A percentile compares a stretch with the other conserved stretches of the same genome.
Conservation (phyloP, 805 yeast species). For the Yarrowia osloensis region DNA sequence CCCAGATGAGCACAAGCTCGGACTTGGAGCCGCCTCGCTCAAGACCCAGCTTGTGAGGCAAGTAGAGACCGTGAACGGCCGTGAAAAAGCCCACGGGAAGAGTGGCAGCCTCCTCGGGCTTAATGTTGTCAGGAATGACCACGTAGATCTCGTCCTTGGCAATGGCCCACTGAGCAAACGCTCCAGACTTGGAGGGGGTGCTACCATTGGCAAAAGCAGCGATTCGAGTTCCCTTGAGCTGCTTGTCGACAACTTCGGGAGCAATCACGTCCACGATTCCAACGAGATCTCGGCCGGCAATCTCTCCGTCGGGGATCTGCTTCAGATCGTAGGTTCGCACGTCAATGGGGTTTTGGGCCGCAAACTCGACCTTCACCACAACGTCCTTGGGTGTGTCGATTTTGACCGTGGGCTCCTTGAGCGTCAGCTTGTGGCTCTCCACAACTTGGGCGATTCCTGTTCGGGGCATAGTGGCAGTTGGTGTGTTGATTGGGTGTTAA, state of each 20-base stretch:
- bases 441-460: conserved; percentile 27
- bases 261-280: conserved; percentile 19
- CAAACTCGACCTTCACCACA: conserved; percentile 24
- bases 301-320: conserved; percentile 24
- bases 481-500: background rate
- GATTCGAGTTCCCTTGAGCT: conserved; percentile 20
- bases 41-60: conserved; percentile 16
- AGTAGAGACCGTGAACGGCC: conserved; percentile 21
- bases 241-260: background rate
- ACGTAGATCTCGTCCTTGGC: conserved; percentile 19
- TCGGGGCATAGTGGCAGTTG: background rate
- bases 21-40: background rate
- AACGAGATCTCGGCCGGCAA: conserved; percentile 18
- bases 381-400: conserved; percentile 19
- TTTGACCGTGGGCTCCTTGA: conserved; percentile 2
- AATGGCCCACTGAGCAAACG: conserved; percentile 28
- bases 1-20: conserved; percentile 26
- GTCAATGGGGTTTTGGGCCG: conserved; percentile 28
- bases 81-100: conserved; percentile 23
- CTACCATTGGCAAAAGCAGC: conserved; percentile 14
- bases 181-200: conserved; percentile 11
- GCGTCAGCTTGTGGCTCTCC: conserved; percentile 9
- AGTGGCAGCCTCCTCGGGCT: conserved; percentile 20
- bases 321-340: conserved; percentile 16
- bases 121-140: conserved; percentile 17